Base-by-base conservation (phyloP, 495 filamentous ascomycete genomes). In the Trichoderma asperelloides region DNA sequence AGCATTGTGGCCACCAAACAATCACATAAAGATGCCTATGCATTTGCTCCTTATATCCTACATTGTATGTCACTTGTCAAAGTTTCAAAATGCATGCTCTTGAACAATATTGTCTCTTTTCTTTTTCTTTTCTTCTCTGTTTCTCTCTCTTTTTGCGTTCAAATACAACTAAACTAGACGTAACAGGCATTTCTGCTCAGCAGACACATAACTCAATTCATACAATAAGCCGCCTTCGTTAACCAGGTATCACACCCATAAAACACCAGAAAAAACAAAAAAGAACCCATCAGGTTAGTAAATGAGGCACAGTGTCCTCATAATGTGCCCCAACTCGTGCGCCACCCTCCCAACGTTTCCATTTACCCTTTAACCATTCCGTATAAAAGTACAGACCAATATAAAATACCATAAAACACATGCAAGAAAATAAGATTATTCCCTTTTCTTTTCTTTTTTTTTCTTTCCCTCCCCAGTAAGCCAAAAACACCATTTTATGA, bases 171-270 rank as follows among this genome's bases (percentile, higher is more conserved):
- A 5, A 45, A 18, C 41, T 2, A 18, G 2, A 45, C 18, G 41
- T 45, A 18, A 18, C 18, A 16, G 41, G 41, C 41, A 45, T 16
- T 45, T 16, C 12, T 45, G 41, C 41, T 15, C 18, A 45, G 41
- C 12, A 45, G 18, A 45, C 12, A 15, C 18, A 18, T 18, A 18
- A 51, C 47, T 51, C 47, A 23, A 51, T 51, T 51, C 18, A 51
- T 51, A 45, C 47, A 51, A 47, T 18, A 47, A 21, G 47, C 47
- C 47, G 18, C 47, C 47, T 51, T 37, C 33, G 21, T 51, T 11
- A 51, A 51, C 47, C 47, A 51, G 47, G 47, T 51, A 51, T 51
- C 47, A 51, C n/a, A n/a, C 47, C 47, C 33, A 37, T 37, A 51
- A 21, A 51, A 51, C 47, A 51, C 47, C 47, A 8, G 33, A 51